Percentiles rank a stretch among this genome's conserved stretches.
phyloP scores from a whole-genome alignment of 306 rosid species.

The Prunus mume region DNA sequence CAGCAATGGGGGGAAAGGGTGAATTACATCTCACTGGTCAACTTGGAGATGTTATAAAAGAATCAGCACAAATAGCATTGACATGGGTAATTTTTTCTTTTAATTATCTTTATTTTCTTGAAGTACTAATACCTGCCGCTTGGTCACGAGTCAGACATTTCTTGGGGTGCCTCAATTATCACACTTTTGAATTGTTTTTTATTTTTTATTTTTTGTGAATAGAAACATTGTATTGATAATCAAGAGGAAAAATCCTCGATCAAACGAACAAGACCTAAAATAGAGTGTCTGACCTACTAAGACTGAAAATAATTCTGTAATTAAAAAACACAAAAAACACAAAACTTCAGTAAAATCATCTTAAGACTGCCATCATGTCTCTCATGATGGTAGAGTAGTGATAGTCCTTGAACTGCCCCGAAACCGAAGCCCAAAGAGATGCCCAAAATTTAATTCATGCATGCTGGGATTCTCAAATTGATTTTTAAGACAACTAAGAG shows the following conservation, averaged over 20 bases:
- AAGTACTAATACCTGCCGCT: slow-evolving; percentile 14
- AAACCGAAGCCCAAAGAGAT: no score
- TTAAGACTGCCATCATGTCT: no score
- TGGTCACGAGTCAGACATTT: neutral
- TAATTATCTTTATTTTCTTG: slow-evolving; percentile 7
- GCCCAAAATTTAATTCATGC: slow-evolving; percentile 14
- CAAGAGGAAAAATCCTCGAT: no score
- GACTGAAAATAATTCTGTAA: no score
- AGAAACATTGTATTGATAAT: no score
- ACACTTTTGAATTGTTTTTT: neutral
- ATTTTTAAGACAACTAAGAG: neutral
- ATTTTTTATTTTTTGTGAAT: no score
- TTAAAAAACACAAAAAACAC: no score
- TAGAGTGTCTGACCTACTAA: no score
- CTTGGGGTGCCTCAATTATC: neutral
- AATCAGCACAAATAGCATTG: slow-evolving; percentile 95
- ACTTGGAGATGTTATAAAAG: slow-evolving; percentile 97
- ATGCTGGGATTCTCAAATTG: neutral
- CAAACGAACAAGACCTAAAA: no score
- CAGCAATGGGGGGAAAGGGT: slow-evolving; percentile 88
- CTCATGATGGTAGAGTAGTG: no score
- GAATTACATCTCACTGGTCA: slow-evolving; percentile 97
- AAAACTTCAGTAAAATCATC: no score
- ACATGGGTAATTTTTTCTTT: slow-evolving; percentile 72
- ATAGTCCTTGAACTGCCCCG: no score